phyloP scores from a whole-genome alignment of 75 land plant genomes.

The Chamaecyparis obtusa region DNA sequence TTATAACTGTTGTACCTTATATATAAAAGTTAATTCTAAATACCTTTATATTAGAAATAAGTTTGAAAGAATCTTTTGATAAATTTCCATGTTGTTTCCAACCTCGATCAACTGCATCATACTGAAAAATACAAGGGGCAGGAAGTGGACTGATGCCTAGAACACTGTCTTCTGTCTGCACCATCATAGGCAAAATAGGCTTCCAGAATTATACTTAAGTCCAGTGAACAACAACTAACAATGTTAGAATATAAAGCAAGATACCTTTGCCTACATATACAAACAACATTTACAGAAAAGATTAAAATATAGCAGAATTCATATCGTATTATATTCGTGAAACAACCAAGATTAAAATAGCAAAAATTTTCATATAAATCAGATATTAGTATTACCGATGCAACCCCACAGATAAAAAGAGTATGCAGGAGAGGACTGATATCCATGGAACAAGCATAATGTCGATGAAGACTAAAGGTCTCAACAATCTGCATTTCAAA shows the following conservation, averaged over 20 bases:
- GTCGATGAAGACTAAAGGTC: not conserved
- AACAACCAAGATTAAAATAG: not conserved
- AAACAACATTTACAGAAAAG: not conserved
- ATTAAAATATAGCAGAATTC: not conserved
- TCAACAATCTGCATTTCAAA: not conserved
- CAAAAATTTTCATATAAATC: not conserved
- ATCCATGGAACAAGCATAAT: conserved; percentile 1
- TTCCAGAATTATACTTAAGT: not conserved
- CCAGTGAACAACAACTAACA: not conserved
- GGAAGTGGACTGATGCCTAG: not conserved
- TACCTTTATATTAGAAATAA: not conserved
- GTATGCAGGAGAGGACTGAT: not conserved
- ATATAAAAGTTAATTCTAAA: not conserved
- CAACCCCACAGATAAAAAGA: not conserved
- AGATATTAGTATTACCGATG: not conserved
- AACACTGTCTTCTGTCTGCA: not conserved
- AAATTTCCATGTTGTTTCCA: not conserved
- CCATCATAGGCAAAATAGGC: not conserved
- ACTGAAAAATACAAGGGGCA: not conserved
- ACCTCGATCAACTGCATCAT: not conserved
- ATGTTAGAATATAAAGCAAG: not conserved
- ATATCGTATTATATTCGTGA: not conserved
- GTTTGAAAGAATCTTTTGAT: not conserved
- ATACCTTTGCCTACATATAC: not conserved
- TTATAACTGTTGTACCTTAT: not conserved